These are phyloP conservation scores for Combretum micranthum DNA, from an alignment of 345 rosid genomes.

Conservation along the genomic window DNA sequence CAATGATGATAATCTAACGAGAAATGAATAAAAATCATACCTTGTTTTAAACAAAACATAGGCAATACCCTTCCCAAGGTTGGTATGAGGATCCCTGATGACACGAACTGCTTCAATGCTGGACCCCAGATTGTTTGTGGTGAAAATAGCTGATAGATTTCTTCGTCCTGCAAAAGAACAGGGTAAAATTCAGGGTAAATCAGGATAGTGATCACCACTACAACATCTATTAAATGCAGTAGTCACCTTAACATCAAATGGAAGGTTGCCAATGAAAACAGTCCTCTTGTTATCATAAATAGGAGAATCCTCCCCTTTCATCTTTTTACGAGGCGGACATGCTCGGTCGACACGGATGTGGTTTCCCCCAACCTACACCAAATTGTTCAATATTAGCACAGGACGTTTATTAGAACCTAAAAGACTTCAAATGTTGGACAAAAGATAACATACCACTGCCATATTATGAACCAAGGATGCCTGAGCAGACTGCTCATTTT, in stretches of 20 bases:
- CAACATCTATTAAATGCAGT: too few relatives aligned
- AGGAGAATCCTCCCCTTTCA: conserved; percentile 50
- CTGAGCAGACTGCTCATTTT: conserved; percentile 73
- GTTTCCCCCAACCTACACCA: conserved; percentile 65
- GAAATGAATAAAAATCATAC: conserved; percentile 30
- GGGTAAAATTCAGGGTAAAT: not conserved
- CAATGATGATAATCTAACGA: not conserved
- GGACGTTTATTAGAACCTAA: not conserved
- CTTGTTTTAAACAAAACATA: conserved; percentile 78
- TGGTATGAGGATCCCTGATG: conserved; percentile 71
- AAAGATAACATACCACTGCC: conserved; percentile 62
- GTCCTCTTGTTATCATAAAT: conserved; percentile 82
- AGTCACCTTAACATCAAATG: conserved; percentile 89
- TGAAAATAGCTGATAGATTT: too few relatives aligned
- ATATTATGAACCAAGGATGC: conserved; percentile 77
- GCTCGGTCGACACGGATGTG: conserved; percentile 96
- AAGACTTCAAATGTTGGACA: not conserved
- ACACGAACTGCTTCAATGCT: conserved; percentile 14
- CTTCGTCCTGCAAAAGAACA: conserved; percentile 1
- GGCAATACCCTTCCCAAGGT: conserved; percentile 94
- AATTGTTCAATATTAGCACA: not conserved
- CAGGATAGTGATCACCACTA: not conserved
- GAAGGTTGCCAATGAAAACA: conserved; percentile 87
- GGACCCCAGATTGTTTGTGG: too few relatives aligned
- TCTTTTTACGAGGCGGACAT: conserved; percentile 89